These are phyloP conservation scores for Phytophthora meadii DNA, from an alignment of 352 stramenopile species.

Conservation along the genomic window DNA sequence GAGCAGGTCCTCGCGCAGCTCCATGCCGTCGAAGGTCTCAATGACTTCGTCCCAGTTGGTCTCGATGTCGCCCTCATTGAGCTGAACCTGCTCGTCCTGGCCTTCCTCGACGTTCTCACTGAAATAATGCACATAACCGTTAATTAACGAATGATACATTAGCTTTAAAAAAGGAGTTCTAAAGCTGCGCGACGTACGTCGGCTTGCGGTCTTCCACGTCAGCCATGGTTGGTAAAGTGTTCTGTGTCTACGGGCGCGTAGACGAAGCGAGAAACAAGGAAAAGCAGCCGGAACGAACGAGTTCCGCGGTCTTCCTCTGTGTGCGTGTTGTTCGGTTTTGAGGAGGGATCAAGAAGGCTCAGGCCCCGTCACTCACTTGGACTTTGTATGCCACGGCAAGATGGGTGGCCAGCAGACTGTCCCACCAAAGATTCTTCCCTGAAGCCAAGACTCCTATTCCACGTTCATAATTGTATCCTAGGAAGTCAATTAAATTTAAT, in stretches of 20 bases:
- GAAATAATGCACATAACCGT: slow-evolving; percentile 12
- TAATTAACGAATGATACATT: slow-evolving; percentile 4
- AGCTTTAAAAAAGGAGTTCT: too few relatives aligned
- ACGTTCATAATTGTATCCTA: not conserved
- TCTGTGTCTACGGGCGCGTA: slow-evolving; percentile 34
- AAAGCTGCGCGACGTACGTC: slow-evolving; percentile 34
- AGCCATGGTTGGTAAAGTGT: slow-evolving; percentile 63
- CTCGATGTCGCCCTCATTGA: slow-evolving; percentile 95
- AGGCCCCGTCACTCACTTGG: slow-evolving; percentile 50
- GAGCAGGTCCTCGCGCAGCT: slow-evolving; percentile 98
- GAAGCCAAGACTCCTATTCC: not conserved
- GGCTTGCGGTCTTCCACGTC: slow-evolving; percentile 82
- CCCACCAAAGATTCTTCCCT: slow-evolving; percentile 7
- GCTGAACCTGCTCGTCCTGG: slow-evolving; percentile 74
- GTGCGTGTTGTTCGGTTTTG: slow-evolving; percentile 48
- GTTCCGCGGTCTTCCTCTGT: slow-evolving; percentile 48
- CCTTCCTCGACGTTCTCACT: slow-evolving; percentile 69
- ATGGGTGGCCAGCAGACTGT: slow-evolving; percentile 62
- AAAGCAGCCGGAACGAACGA: slow-evolving; percentile 29
- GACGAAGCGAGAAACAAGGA: slow-evolving; percentile 25
- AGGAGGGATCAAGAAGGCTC: slow-evolving; percentile 21
- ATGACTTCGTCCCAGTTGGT: slow-evolving; percentile 99
- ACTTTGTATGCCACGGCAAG: slow-evolving; percentile 68
- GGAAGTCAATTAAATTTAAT: slow-evolving; percentile 5
- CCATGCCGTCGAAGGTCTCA: slow-evolving; percentile 99